Conservation (phyloP, 192 early-diverging fungal genomes). For the Coemansia sp. region DNA sequence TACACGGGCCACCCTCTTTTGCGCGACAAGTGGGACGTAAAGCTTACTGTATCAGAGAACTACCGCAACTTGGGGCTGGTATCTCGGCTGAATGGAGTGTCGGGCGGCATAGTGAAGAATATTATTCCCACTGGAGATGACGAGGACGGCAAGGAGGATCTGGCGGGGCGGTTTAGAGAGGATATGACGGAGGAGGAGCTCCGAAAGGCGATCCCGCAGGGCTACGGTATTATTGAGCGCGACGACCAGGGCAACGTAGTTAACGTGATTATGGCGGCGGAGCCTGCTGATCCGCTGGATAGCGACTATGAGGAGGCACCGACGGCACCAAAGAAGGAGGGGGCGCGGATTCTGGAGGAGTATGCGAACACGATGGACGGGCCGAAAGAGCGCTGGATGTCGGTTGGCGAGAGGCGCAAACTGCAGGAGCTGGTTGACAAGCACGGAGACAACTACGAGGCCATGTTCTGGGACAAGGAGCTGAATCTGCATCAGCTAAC, state of each 20-base stretch:
- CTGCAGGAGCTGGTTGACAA: conserved; percentile 59
- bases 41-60: conserved; percentile 64
- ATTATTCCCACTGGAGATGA: conserved; percentile 8
- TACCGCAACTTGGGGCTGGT: conserved; percentile 69
- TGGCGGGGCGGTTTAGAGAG: neutral
- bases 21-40: conserved; percentile 66
- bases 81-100: conserved; percentile 59
- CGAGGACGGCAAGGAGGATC: conserved; percentile 12
- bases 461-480: conserved; percentile 74
- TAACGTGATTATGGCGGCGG: conserved; percentile 62
- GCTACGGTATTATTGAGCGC: conserved; percentile 77
- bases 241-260: conserved; percentile 72
- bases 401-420: conserved; percentile 56
- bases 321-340: conserved; percentile 54
- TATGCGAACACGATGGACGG: conserved; percentile 38
- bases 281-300: conserved; percentile 43
- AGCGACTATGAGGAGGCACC: conserved; percentile 48
- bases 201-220: conserved; percentile 54
- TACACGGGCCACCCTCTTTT: conserved; percentile 59
- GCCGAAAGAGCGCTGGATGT: conserved; percentile 50
- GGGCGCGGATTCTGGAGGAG: conserved; percentile 56
- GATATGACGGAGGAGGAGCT: conserved; percentile 54
- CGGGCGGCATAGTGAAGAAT: conserved; percentile 52
- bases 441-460: conserved; percentile 68
- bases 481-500: conserved; percentile 71